Percentiles rank a stretch among this genome's conserved stretches.
phyloP scores from a whole-genome alignment of 345 rosid species.

The Pseudoturritis turrita region DNA sequence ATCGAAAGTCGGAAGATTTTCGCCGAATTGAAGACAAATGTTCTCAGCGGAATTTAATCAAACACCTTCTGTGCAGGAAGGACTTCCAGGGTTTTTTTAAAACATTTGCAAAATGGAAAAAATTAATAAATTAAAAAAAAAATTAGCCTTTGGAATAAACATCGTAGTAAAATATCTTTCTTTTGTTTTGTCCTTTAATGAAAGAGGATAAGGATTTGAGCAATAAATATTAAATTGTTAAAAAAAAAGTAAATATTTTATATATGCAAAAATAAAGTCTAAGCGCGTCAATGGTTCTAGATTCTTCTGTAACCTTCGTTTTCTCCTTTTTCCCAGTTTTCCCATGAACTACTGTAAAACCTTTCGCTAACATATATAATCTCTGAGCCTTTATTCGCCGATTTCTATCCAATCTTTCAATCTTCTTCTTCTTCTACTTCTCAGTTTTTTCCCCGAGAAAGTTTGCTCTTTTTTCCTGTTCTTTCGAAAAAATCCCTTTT shows the following conservation, averaged over 20 bases:
- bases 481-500: neutral
- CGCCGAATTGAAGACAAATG: neutral
- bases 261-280: neutral
- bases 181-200: neutral
- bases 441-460: neutral
- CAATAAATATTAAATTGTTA: neutral
- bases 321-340: neutral
- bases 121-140: too few relatives aligned
- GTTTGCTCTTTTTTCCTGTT: neutral
- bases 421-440: neutral
- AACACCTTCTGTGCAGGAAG: slow-evolving; percentile 27
- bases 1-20: slow-evolving; percentile 5
- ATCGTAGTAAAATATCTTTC: neutral
- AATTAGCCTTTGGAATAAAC: neutral
- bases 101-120: neutral
- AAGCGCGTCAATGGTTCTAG: slow-evolving; percentile 13
- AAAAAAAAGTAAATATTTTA: neutral
- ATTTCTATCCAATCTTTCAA: neutral
- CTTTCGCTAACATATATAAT: slow-evolving; percentile 10
- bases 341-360: neutral
- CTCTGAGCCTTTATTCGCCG: neutral
- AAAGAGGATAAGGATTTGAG: slow-evolving; percentile 22
- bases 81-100: neutral
- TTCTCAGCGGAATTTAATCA: slow-evolving; percentile 18
- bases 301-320: slow-evolving; percentile 15